Evolutionary conservation across 2,329 filamentous ascomycete genomes (phyloP), one percentile per base, ranked within the genome.

Genomic region (Chaetomium sp.): DNA sequence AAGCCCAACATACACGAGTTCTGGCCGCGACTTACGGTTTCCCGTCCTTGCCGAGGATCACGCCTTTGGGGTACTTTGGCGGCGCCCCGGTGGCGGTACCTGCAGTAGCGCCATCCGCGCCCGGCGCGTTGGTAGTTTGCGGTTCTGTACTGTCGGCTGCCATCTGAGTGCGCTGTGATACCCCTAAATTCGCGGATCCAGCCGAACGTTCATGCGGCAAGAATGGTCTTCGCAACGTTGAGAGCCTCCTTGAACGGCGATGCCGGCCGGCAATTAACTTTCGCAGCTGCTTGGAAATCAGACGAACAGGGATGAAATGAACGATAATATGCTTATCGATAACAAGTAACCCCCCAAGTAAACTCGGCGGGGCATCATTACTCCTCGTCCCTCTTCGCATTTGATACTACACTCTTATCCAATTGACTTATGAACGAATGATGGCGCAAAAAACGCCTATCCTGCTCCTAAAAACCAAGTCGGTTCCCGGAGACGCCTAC

Each of bases 381-480:
- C 38, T 38, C n/a, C 6, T 50, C 51, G 13, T 55, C 47, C 25
- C 19, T 19, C 6, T 35, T 27, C 53, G 8, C 33, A 13, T 49
- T n/a, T n/a, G n/a, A n/a, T n/a, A 10, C 10, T 27, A 7, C 27
- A 19, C n/a, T 59, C 6, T 16, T 16, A 35, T 27, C 23, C 42
- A 13, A 50, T 59, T n/a, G 19, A 54, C 13, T 13, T 57, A n/a
- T 6, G 38, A 23, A 62, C 29, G 33, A 29, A 67, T 19, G 35
- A 69, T 67, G 65, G 25, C 54, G 2, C 60, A 27, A 49, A 69
- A 66, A n/a, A 76, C 79, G 10, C 88, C 90, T 1, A 77, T 95
- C 25, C 79, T 94, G 25, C 81, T 95, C 1, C 83, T 95, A 62
- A 95, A 95, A 77, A 94, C 91, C 2, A 89, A 84, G 72, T 94